A percentile compares a stretch with the other conserved stretches of the same genome.
Conservation (phyloP, 2,329 filamentous ascomycete species). For the Corinectria fuckeliana region DNA sequence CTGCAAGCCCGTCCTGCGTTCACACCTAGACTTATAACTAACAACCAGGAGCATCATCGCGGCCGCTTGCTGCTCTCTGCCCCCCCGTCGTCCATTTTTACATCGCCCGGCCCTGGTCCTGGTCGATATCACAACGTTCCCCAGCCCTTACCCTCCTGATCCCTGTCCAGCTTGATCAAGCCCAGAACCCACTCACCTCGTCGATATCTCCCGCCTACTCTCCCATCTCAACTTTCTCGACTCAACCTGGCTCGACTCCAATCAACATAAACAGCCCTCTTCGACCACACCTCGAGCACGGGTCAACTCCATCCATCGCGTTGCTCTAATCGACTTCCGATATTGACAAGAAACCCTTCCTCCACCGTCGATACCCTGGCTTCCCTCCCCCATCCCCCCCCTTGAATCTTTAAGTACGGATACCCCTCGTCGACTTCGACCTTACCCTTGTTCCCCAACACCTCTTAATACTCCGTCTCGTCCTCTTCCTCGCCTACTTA, state of each 20-base stretch:
- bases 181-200: constrained; percentile 22
- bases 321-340: neutral
- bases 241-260: constrained; percentile 4
- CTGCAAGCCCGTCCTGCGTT: constrained; percentile 21
- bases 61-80: constrained; percentile 21
- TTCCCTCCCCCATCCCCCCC: neutral
- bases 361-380: constrained; percentile 2
- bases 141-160: constrained; percentile 22
- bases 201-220: constrained; percentile 17
- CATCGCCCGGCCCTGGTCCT: constrained; percentile 19
- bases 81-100: constrained; percentile 18
- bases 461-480: neutral
- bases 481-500: constrained; percentile 9
- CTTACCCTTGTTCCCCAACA: neutral
- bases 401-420: constrained; percentile 6
- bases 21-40: constrained; percentile 37
- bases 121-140: constrained; percentile 20
- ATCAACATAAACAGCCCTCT: constrained; percentile 12
- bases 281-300: constrained; percentile 16
- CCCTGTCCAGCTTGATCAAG: constrained; percentile 19
- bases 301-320: constrained; percentile 11
- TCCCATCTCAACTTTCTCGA: constrained; percentile 18
- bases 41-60: constrained; percentile 35
- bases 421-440: constrained; percentile 6
- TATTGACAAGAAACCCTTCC: constrained; percentile 17